A percentile compares a stretch with the other conserved stretches of the same genome.
phyloP scores from a whole-genome alignment of 2,329 filamentous ascomycete genomes.

The Scedosporium boydii region DNA sequence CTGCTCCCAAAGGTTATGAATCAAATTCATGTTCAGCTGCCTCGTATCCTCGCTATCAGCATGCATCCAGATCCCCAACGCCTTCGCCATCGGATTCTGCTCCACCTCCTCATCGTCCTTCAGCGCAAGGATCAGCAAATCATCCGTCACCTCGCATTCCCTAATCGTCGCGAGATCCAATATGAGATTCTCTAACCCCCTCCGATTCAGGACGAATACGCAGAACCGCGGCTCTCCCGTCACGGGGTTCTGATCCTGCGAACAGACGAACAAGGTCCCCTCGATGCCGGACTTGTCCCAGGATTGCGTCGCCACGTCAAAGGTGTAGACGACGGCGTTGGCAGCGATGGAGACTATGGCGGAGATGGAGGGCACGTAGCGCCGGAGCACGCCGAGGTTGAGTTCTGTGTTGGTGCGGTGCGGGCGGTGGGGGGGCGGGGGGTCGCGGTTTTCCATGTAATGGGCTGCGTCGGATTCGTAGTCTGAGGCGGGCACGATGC shows the following conservation, averaged over 20 bases:
- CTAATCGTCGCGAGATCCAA: constrained; percentile 51
- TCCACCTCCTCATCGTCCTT: constrained; percentile 18
- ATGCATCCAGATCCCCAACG: constrained; percentile 47
- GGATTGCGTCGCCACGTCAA: constrained; percentile 49
- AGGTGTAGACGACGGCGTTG: constrained; percentile 79
- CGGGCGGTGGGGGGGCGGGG: constrained; percentile 32
- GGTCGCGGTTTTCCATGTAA: constrained; percentile 31
- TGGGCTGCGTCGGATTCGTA: constrained; percentile 57
- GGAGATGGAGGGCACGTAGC: constrained; percentile 67
- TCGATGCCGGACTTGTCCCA: constrained; percentile 87
- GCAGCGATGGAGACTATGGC: constrained; percentile 71
- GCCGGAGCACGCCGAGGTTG: constrained; percentile 74
- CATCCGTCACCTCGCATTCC: constrained; percentile 53
- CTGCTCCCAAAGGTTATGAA: constrained; percentile 31
- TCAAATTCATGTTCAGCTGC: constrained; percentile 28
- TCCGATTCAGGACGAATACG: constrained; percentile 66
- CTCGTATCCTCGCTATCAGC: constrained; percentile 36
- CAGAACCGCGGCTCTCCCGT: constrained; percentile 33
- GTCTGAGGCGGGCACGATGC: constrained; percentile 37
- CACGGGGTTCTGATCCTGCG: constrained; percentile 37
- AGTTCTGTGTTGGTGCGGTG: constrained; percentile 73
- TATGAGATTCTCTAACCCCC: constrained; percentile 60
- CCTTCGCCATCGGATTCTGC: constrained; percentile 21
- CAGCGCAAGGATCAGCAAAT: constrained; percentile 41
- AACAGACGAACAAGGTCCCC: constrained; percentile 82